Conservation (phyloP, 352 stramenopile species). For the Phytophthora macrochlamydospora region DNA sequence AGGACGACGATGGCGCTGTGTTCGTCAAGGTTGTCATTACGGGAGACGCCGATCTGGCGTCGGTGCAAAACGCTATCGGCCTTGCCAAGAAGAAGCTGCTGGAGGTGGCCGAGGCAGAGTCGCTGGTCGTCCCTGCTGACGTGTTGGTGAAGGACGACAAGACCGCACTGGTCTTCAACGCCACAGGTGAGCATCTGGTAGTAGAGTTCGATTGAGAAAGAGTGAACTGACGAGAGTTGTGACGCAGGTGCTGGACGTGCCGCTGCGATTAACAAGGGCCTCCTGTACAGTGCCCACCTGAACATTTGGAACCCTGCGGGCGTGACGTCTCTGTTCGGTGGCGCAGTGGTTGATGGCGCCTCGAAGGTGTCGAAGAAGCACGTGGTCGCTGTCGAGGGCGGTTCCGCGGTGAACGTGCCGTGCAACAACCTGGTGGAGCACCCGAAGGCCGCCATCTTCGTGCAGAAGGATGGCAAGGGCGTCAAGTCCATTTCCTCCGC, state of each 20-base stretch:
- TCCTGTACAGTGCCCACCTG: slow-evolving; percentile 70
- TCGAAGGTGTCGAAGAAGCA: slow-evolving; percentile 66
- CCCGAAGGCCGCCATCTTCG: slow-evolving; percentile 65
- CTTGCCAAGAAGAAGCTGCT: slow-evolving; percentile 81
- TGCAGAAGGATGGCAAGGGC: slow-evolving; percentile 60
- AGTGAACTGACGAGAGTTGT: too few species aligned
- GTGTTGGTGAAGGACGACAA: slow-evolving; percentile 68
- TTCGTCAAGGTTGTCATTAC: slow-evolving; percentile 83
- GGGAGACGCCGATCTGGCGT: slow-evolving; percentile 51
- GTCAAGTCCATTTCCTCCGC: slow-evolving; percentile 66
- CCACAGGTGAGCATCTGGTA: slow-evolving; percentile 33
- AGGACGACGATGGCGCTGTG: slow-evolving; percentile 56
- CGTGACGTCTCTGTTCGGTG: slow-evolving; percentile 75
- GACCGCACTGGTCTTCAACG: slow-evolving; percentile 76
- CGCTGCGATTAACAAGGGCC: slow-evolving; percentile 61
- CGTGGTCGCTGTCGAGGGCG: slow-evolving; percentile 49
- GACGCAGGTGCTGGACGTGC: slow-evolving; percentile 48
- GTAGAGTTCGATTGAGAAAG: background rate
- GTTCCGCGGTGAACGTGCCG: slow-evolving; percentile 65
- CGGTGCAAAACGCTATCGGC: slow-evolving; percentile 58
- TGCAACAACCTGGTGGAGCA: slow-evolving; percentile 82
- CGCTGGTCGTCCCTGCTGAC: slow-evolving; percentile 59
- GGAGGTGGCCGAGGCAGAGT: slow-evolving; percentile 54
- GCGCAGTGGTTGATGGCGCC: slow-evolving; percentile 58
- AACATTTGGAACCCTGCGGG: slow-evolving; percentile 76